phyloP scores from a whole-genome alignment of 2,329 filamentous ascomycete genomes.

The Nannizziopsis barbatae region DNA sequence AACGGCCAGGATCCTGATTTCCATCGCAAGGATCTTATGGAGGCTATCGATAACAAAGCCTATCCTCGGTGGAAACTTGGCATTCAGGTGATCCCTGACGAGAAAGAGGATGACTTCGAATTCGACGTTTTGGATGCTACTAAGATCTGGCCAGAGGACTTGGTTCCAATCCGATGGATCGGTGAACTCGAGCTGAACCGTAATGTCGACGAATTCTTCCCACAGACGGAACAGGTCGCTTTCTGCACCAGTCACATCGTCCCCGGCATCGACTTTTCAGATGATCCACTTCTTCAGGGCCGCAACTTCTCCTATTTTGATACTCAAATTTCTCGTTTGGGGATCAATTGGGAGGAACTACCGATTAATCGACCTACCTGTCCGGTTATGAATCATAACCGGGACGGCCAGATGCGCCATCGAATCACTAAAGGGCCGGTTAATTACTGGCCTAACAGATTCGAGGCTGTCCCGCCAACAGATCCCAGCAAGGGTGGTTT shows the following conservation, averaged over 20 bases:
- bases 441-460: slow-evolving; percentile 73
- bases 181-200: slow-evolving; percentile 69
- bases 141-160: slow-evolving; percentile 74
- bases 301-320: slow-evolving; percentile 53
- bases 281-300: slow-evolving; percentile 63
- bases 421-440: slow-evolving; percentile 60
- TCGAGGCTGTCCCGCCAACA: slow-evolving; percentile 52
- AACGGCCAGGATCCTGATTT: slow-evolving; percentile 67
- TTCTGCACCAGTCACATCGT: slow-evolving; percentile 74
- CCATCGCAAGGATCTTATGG: slow-evolving; percentile 64
- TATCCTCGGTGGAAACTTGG: slow-evolving; percentile 73
- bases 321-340: slow-evolving; percentile 53
- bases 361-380: slow-evolving; percentile 67
- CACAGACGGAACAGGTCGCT: slow-evolving; percentile 70
- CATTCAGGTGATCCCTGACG: slow-evolving; percentile 65
- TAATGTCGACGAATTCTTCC: slow-evolving; percentile 71
- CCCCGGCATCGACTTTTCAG: slow-evolving; percentile 64
- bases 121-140: slow-evolving; percentile 79
- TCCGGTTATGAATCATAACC: slow-evolving; percentile 64
- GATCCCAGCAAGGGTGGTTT: slow-evolving; percentile 54
- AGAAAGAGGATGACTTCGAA: slow-evolving; percentile 63
- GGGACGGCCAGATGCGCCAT: slow-evolving; percentile 62
- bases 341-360: slow-evolving; percentile 64
- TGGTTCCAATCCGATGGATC: slow-evolving; percentile 63
- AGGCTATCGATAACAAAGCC: slow-evolving; percentile 59